These are phyloP conservation scores for Hypseocharis bilobata DNA, from an alignment of 441 rosid species.

Conservation along the genomic window DNA sequence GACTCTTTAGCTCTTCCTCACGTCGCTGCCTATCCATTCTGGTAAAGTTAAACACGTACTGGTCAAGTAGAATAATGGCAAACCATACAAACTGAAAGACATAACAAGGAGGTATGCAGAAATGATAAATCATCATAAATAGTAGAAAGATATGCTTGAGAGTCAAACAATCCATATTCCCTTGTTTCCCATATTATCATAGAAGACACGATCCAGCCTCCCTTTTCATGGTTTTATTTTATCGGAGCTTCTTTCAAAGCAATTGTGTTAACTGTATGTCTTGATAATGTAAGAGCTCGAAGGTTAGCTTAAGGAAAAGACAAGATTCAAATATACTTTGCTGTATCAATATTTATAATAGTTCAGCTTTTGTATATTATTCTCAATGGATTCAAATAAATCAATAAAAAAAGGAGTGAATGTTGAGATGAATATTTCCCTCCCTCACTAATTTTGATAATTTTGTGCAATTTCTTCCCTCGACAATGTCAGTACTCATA, in stretches of 20 bases:
- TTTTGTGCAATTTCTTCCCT: background rate
- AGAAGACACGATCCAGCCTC: too few species aligned
- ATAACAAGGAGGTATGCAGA: too few species aligned
- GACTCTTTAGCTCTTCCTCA: slow-evolving; percentile 51
- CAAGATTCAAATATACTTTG: too few species aligned
- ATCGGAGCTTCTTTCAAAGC: too few species aligned
- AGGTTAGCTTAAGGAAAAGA: too few species aligned
- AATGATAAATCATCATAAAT: too few species aligned
- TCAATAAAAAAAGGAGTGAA: background rate
- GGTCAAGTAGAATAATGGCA: slow-evolving; percentile 17
- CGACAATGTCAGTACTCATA: background rate
- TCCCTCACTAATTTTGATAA: background rate
- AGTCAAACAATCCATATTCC: too few species aligned
- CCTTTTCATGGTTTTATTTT: too few species aligned
- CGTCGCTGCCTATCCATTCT: slow-evolving; percentile 99
- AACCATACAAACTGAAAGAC: background rate
- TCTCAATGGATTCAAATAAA: background rate
- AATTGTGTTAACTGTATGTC: too few species aligned
- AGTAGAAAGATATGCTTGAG: too few species aligned
- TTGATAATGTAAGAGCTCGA: too few species aligned
- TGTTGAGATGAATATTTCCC: background rate
- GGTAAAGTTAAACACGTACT: slow-evolving; percentile 13
- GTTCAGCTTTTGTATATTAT: background rate
- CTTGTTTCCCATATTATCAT: too few species aligned
- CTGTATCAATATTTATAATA: background rate